phyloP scores from a whole-genome alignment of 108 stramenopile species.

The Cyclotella kingstonii region DNA sequence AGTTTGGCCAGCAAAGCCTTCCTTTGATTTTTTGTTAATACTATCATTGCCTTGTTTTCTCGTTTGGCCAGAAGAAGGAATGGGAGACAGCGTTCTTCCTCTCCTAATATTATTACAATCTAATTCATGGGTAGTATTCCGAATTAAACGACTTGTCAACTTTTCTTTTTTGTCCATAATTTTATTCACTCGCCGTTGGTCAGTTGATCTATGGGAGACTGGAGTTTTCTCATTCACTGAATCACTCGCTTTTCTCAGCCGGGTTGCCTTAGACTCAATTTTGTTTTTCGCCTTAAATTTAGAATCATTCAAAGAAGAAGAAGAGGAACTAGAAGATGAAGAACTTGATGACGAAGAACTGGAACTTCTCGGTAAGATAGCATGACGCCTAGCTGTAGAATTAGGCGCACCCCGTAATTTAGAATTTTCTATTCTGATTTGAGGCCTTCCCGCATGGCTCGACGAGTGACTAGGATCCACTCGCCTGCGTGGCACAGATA shows the following conservation, averaged over 20 bases:
- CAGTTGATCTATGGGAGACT: background rate
- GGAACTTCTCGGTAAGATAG: background rate
- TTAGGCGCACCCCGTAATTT: background rate
- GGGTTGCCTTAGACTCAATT: background rate
- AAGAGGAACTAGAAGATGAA: constrained; percentile 14
- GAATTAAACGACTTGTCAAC: no score
- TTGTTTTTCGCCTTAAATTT: background rate
- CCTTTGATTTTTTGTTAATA: background rate
- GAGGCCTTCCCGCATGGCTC: background rate
- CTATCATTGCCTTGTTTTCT: background rate
- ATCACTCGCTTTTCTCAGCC: background rate
- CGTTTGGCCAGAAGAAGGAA: background rate
- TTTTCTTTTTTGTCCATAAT: background rate
- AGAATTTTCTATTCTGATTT: background rate
- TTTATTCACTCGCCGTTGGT: no score
- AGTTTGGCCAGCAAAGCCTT: no score
- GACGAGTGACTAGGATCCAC: background rate
- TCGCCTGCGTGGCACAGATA: background rate
- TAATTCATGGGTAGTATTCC: background rate
- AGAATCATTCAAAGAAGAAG: background rate
- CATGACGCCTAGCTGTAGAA: background rate
- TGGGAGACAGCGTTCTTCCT: constrained; percentile 2
- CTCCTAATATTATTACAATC: background rate
- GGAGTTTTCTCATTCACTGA: background rate
- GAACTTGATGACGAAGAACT: constrained; percentile 10